phyloP scores from a whole-genome alignment of 2,329 filamentous ascomycete species.

The Curvularia spicifera region DNA sequence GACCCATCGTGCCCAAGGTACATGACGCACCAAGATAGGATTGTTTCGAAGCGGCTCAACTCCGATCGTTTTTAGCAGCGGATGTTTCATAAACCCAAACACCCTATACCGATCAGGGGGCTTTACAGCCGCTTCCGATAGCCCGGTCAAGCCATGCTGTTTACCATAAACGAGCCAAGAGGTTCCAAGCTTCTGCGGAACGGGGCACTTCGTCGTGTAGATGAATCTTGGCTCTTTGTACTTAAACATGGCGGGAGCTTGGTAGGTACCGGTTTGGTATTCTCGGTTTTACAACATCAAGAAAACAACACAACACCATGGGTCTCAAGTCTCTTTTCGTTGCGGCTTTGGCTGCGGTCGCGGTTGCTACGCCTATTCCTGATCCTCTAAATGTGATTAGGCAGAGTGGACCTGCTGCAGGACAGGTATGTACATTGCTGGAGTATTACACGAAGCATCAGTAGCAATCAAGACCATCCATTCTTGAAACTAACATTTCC shows the following conservation, averaged over 20 bases:
- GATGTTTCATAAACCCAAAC: not conserved
- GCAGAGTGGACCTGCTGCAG: constrained; percentile 36
- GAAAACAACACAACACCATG: constrained; percentile 21
- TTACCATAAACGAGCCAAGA: constrained; percentile 43
- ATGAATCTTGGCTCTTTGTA: constrained; percentile 16
- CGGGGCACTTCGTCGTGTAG: constrained; percentile 6
- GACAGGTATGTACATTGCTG: constrained; percentile 19
- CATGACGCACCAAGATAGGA: not conserved
- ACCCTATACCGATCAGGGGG: not conserved
- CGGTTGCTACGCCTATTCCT: constrained; percentile 32
- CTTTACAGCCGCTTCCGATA: constrained; percentile 12
- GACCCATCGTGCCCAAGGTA: no score
- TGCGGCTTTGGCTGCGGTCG: constrained; percentile 28
- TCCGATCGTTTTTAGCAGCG: not conserved
- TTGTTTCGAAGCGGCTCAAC: not conserved
- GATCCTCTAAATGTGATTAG: constrained; percentile 39
- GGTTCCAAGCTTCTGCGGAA: constrained; percentile 22
- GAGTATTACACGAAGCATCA: not conserved
- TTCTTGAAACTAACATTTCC: not conserved
- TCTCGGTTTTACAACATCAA: not conserved
- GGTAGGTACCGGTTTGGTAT: not conserved
- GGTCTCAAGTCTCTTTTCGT: constrained; percentile 32
- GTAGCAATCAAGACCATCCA: not conserved
- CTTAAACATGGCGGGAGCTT: constrained; percentile 20
- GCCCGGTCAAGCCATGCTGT: constrained; percentile 30